phyloP scores from a whole-genome alignment of 176 grass and related monocot species.

The Zoysia japonica region DNA sequence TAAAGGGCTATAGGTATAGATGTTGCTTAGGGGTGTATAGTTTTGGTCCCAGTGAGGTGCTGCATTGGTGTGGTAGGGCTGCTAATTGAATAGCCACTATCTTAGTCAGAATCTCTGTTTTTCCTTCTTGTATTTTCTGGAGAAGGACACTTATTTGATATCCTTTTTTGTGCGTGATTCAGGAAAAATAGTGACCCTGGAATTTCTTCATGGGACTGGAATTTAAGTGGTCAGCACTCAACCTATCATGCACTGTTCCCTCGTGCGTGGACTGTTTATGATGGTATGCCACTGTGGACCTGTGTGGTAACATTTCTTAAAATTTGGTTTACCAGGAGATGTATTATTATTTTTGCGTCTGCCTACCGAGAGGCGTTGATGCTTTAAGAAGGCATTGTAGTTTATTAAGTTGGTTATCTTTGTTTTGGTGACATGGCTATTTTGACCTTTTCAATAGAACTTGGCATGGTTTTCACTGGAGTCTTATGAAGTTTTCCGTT shows the following conservation, averaged over 20 bases:
- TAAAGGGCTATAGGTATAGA: slow-evolving; percentile 7
- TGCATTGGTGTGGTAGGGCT: slow-evolving; percentile 1
- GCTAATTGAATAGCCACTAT: background rate
- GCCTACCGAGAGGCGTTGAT: background rate
- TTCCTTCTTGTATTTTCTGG: background rate
- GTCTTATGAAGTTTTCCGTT: slow-evolving; percentile 23
- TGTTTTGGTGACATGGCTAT: slow-evolving; percentile 5
- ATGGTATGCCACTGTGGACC: slow-evolving; percentile 59
- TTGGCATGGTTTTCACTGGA: background rate
- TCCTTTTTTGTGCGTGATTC: slow-evolving; percentile 22
- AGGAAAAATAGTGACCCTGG: slow-evolving; percentile 78
- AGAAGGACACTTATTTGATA: slow-evolving; percentile 18
- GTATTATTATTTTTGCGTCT: background rate
- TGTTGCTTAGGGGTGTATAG: slow-evolving; percentile 24
- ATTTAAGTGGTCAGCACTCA: slow-evolving; percentile 90
- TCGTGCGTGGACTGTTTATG: slow-evolving; percentile 97
- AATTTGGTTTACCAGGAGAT: background rate
- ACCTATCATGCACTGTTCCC: slow-evolving; percentile 98
- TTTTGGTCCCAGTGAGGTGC: background rate
- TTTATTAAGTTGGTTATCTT: background rate
- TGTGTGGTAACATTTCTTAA: slow-evolving; percentile 14
- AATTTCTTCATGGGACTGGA: slow-evolving; percentile 99
- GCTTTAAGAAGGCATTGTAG: slow-evolving; percentile 18
- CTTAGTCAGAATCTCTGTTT: slow-evolving; percentile 6
- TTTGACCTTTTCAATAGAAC: background rate